phyloP scores from a whole-genome alignment of 805 yeast genomes.

The Ogataea allantospora region DNA sequence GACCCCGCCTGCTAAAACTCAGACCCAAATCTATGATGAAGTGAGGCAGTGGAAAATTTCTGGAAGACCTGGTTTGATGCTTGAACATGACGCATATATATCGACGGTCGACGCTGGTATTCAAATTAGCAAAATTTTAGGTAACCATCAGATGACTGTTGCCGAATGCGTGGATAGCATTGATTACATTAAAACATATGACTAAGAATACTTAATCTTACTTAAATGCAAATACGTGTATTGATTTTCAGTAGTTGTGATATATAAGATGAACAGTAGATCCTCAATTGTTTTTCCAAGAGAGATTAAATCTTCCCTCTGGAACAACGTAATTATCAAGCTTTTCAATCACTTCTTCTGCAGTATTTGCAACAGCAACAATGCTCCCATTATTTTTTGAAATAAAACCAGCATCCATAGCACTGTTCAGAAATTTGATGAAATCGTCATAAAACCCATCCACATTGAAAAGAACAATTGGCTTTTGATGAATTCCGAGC shows the following conservation, averaged over 20 bases:
- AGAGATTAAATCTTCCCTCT: constrained; percentile 68
- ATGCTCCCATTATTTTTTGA: constrained; percentile 64
- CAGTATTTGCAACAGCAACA: constrained; percentile 63
- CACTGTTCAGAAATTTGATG: constrained; percentile 55
- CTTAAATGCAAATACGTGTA: background rate
- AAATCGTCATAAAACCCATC: constrained; percentile 79
- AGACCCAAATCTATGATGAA: constrained; percentile 52
- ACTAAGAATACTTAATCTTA: constrained; percentile 3
- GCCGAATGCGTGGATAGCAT: constrained; percentile 73
- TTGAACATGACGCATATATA: constrained; percentile 80
- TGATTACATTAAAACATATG: constrained; percentile 49
- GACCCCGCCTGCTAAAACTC: constrained; percentile 43
- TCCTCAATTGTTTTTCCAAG: constrained; percentile 49
- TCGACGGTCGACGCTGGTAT: constrained; percentile 70
- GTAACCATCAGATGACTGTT: constrained; percentile 65
- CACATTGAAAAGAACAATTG: constrained; percentile 73
- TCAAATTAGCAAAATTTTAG: constrained; percentile 53
- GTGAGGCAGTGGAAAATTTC: constrained; percentile 49
- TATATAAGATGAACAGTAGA: background rate
- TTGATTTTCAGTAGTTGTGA: background rate
- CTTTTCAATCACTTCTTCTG: constrained; percentile 63
- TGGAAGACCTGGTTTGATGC: constrained; percentile 58
- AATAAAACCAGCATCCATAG: constrained; percentile 67
- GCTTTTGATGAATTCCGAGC: constrained; percentile 80
- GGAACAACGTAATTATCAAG: constrained; percentile 64